phyloP scores from a whole-genome alignment of 257 asterid species.

The Primulina huaijiensis region DNA sequence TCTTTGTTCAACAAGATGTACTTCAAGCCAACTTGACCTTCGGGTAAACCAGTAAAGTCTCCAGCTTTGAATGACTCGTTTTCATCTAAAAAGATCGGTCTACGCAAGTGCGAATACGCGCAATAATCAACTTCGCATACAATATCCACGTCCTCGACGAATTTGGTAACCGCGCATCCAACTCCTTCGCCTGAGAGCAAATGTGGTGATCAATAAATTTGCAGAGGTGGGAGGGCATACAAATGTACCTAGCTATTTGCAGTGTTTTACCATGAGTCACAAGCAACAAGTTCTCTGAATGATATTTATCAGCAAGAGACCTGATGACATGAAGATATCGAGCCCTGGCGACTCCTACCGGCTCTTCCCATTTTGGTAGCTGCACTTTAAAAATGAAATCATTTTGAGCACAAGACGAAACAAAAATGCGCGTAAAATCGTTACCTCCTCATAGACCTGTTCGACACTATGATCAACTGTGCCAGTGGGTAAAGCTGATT shows the following conservation, averaged over 20 bases:
- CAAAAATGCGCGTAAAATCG: background rate
- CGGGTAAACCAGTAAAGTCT: slow-evolving; percentile 39
- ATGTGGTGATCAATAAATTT: background rate
- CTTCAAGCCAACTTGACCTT: slow-evolving; percentile 39
- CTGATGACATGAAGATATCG: slow-evolving; percentile 62
- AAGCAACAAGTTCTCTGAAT: slow-evolving; percentile 74
- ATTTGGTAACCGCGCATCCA: slow-evolving; percentile 49
- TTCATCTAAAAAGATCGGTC: slow-evolving; percentile 37
- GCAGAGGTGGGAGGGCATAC: background rate
- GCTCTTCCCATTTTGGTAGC: slow-evolving; percentile 85
- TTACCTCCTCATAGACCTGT: slow-evolving; percentile 62
- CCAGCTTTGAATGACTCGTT: slow-evolving; percentile 43
- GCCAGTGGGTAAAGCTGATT: slow-evolving; percentile 71
- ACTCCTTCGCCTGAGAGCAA: slow-evolving; percentile 74
- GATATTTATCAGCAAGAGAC: slow-evolving; percentile 74
- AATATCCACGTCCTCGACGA: slow-evolving; percentile 29
- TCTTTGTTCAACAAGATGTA: slow-evolving; percentile 14
- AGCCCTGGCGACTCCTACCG: slow-evolving; percentile 45
- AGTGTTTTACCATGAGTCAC: slow-evolving; percentile 79
- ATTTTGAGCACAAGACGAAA: background rate
- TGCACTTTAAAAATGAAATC: slow-evolving; percentile 22
- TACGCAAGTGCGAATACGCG: slow-evolving; percentile 44
- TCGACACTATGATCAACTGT: slow-evolving; percentile 48
- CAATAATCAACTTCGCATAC: slow-evolving; percentile 73
- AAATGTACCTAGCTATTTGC: background rate